phyloP scores from a whole-genome alignment of 1,139 yeast genomes.

The Candida buenavistaensis region DNA sequence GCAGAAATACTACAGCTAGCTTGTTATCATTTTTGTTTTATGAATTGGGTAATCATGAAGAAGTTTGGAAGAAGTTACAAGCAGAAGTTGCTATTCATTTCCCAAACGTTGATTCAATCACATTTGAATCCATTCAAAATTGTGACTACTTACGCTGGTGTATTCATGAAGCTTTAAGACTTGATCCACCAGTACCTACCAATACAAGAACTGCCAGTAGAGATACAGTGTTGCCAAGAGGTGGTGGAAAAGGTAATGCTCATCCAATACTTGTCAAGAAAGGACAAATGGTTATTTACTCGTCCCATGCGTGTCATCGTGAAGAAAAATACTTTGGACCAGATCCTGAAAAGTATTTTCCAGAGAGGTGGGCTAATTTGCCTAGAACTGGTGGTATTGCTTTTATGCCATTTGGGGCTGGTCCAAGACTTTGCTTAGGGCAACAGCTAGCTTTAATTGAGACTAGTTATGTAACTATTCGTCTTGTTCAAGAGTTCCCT shows the following conservation, averaged over 20 bases:
- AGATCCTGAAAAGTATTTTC: constrained; percentile 43
- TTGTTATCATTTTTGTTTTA: constrained; percentile 41
- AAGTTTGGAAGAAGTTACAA: constrained; percentile 33
- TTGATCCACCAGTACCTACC: constrained; percentile 54
- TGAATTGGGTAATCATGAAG: constrained; percentile 44
- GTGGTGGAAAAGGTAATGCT: constrained; percentile 49
- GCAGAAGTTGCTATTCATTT: constrained; percentile 31
- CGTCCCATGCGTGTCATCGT: constrained; percentile 43
- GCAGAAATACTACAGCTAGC: constrained; percentile 51
- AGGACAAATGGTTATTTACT: constrained; percentile 34
- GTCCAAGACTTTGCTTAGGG: constrained; percentile 44
- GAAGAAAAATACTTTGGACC: constrained; percentile 41
- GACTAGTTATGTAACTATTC: constrained; percentile 29
- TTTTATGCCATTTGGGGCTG: constrained; percentile 43
- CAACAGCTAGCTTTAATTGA: constrained; percentile 48
- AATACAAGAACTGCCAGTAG: constrained; percentile 44
- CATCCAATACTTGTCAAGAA: constrained; percentile 44
- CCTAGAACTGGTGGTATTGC: constrained; percentile 34
- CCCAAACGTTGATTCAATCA: constrained; percentile 16
- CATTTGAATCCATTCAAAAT: constrained; percentile 44
- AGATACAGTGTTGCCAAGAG: constrained; percentile 50
- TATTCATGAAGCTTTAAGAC: constrained; percentile 48
- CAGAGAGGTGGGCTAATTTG: constrained; percentile 45
- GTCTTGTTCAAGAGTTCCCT: constrained; percentile 25
- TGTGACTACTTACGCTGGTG: constrained; percentile 49